Base-by-base conservation (phyloP, 179 eudicot species). In the Corrigiola litoralis region DNA sequence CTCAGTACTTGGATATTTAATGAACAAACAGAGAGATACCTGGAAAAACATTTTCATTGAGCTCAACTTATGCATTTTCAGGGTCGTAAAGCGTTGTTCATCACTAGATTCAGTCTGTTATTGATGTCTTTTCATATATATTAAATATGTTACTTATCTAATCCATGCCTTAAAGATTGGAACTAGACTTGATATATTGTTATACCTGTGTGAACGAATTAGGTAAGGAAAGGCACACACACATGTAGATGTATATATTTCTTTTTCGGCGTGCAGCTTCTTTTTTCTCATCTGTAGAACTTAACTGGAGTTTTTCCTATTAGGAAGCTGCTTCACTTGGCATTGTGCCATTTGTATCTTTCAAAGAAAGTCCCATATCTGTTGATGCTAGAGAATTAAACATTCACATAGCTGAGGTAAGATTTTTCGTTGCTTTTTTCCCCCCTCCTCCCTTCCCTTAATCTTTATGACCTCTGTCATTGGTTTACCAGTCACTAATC, bases 261-360 rank as follows among this genome's bases (percentile, higher is more conserved):
- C 20, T 44, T 36, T 6, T 16, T 18, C 9, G 17, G 25, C 9
- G 42, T 38, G 23, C 36, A 36, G 21, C 37, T 17, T 56, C 34
- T 63, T 29, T 21, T 36, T 24, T 59, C 20, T 63, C 61, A 50
- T 53, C 16, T 34, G 10, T 28, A 49, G 47, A 37, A 12, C 50
- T 23, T 38, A 14, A 21, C 31, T 45, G 56, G 50, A 64, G 18
- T 54, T 37, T 17, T 60, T 41, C 42, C 25, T 73, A 38, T 70
- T 79, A 94, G 99, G 99, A 94, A 79, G 97, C 96, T 72, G 87
- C 97, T 71, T 86, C 89, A 61, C 82, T 86, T 68, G 99, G 94
- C 72, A 76, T 84, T 55, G 79, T 90, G 32, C 94, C 94, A 53
- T 34, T 63, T 69, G 86, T 81, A 37, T 83, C 89, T 33, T 73